These are phyloP conservation scores for Globisporangium alternatum DNA, from an alignment of 352 stramenopile genomes.

Conservation along the genomic window DNA sequence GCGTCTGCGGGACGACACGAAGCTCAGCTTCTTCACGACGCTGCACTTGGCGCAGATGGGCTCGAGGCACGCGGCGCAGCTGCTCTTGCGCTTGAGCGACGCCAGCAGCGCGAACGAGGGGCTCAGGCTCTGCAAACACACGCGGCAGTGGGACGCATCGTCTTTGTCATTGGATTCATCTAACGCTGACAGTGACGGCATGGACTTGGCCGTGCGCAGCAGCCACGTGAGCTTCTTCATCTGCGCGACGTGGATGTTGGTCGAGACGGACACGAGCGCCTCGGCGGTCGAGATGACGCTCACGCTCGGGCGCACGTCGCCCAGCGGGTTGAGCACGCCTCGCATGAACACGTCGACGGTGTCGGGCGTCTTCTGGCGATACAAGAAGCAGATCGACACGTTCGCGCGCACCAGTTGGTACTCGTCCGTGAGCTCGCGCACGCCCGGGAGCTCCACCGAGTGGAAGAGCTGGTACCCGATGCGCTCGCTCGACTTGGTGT, in stretches of 20 bases:
- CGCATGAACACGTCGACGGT: conserved; percentile 12
- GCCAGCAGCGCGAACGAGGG: background rate
- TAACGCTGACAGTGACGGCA: background rate
- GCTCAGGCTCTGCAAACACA: background rate
- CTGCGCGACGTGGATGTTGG: conserved; percentile 9
- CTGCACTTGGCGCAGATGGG: background rate
- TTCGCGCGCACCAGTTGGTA: conserved; percentile 11
- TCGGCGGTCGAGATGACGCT: conserved; percentile 2
- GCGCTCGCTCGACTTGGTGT: conserved; percentile 31
- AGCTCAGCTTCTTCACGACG: conserved; percentile 2
- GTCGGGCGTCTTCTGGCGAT: conserved; percentile 1
- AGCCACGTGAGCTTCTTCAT: conserved; percentile 15
- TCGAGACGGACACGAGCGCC: conserved; percentile 1
- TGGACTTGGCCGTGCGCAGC: background rate
- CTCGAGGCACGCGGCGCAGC: conserved; percentile 1
- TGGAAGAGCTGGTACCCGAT: conserved; percentile 50
- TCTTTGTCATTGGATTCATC: background rate
- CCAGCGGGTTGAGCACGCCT: background rate
- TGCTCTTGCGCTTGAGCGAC: background rate
- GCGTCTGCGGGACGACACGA: background rate
- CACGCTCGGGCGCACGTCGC: background rate
- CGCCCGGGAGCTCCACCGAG: conserved; percentile 33
- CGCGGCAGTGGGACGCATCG: background rate
- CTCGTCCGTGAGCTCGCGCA: conserved; percentile 16
- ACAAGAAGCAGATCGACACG: conserved; percentile 11